Base-by-base conservation (phyloP, 495 filamentous ascomycete genomes). In the Hypomontagnella submonticulosa region DNA sequence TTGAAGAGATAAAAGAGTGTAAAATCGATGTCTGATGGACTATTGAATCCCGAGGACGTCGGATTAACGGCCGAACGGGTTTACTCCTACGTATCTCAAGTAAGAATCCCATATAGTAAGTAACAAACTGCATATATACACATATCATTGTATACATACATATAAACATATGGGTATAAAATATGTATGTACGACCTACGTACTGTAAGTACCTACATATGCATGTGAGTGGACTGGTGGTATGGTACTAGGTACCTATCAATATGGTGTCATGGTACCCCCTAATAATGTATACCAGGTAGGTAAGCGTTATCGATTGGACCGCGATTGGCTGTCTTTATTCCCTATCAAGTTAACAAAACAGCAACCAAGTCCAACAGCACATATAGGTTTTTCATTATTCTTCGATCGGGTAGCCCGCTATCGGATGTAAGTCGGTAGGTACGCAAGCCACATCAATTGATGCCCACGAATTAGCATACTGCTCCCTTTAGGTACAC, bases 11-110 rank as follows among this genome's bases (percentile, higher is more conserved):
- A 50, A 20, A 50, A 30, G n/a, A n/a, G n/a, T n/a, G n/a, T n/a
- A n/a, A 38, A 30, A 20, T 13, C 4, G 16, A 44, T 4, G 6
- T 27, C 3, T 11, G 1, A 15, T 10, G 33, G 15, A n/a, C 12
- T 38, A 54, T 53, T 41, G 32, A 36, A 15, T 23, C 16, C 43
- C 18, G 10, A 48, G 53, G 53, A 53, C 41, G 37, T 60, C 34
- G 43, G 50, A 37, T 47, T 55, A 41, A 38, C 44, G 51, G 46
- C 20, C 37, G 43, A 63, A 40, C 61, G 61, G 61, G 15, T 30
- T 52, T 44, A 40, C 27, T 27, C 15, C 41, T 43, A 19, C 41
- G 4, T 43, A 43, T 10, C 6, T 27, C 6, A 2, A 27, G 23
- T 3, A 6, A 27, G 6, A 6, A 27, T 27, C 23, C 23, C 23